Conservation (phyloP, 495 filamentous ascomycete genomes). For the Xylaria cubensis region DNA sequence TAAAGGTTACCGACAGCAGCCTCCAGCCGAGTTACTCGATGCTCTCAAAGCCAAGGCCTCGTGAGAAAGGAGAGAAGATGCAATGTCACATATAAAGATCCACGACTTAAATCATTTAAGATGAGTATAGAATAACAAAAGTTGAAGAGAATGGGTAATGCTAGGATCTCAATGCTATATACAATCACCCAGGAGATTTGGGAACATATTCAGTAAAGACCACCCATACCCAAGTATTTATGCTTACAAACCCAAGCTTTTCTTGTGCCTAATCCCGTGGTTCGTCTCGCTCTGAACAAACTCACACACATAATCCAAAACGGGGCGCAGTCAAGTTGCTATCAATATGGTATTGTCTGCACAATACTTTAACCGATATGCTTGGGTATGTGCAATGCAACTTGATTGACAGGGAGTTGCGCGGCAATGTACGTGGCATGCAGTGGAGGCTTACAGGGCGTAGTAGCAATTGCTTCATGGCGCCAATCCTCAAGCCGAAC, state of each 20-base stretch:
- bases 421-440: slow-evolving; percentile 12
- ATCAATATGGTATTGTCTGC: neutral
- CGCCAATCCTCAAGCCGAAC: neutral
- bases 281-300: neutral
- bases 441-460: slow-evolving; percentile 2
- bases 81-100: neutral
- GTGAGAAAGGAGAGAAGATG: slow-evolving; percentile 23
- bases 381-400: neutral
- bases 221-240: neutral
- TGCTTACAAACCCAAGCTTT: neutral
- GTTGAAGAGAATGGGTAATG: neutral
- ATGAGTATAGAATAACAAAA: slow-evolving; percentile 30
- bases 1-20: slow-evolving; percentile 88
- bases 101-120: slow-evolving; percentile 18
- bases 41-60: slow-evolving; percentile 61
- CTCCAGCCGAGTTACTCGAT: slow-evolving; percentile 82
- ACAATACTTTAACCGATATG: neutral
- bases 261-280: neutral
- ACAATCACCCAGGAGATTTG: neutral
- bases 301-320: neutral
- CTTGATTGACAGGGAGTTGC: slow-evolving; percentile 4
- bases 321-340: neutral
- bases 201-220: neutral
- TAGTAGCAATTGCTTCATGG: neutral
- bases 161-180: neutral